A percentile compares a stretch with the other conserved stretches of the same genome.
Evolutionary conservation across 2,329 filamentous ascomycete species (phyloP).

Genomic region (Xylariaceae sp.): DNA sequence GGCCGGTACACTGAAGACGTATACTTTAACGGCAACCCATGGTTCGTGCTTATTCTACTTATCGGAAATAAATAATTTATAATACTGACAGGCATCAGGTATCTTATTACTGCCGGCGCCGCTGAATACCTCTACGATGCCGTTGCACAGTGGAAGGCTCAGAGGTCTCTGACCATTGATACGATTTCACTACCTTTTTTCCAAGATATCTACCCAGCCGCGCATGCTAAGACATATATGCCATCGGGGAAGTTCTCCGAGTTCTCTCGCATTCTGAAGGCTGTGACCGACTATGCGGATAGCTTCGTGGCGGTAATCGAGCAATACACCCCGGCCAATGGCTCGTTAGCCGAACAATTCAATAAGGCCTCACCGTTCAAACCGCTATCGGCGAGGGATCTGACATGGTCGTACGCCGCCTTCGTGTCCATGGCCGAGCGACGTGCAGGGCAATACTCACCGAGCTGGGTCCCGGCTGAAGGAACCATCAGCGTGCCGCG

Average conservation of each 20-base stretch:
- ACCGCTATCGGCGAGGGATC: slow-evolving; percentile 53
- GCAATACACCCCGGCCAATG: slow-evolving; percentile 54
- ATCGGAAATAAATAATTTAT: background rate
- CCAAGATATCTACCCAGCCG: slow-evolving; percentile 55
- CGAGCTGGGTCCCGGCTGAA: slow-evolving; percentile 36
- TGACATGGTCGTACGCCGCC: slow-evolving; percentile 77
- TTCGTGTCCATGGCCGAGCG: slow-evolving; percentile 54
- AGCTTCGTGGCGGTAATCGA: slow-evolving; percentile 56
- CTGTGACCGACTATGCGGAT: slow-evolving; percentile 60
- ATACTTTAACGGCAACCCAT: slow-evolving; percentile 63
- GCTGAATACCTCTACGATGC: slow-evolving; percentile 65
- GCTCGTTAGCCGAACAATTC: slow-evolving; percentile 57
- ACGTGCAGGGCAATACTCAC: slow-evolving; percentile 43
- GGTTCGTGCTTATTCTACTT: slow-evolving; percentile 39
- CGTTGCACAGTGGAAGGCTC: slow-evolving; percentile 57
- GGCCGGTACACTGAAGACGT: slow-evolving; percentile 58
- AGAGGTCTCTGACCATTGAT: slow-evolving; percentile 55
- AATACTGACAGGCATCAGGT: slow-evolving; percentile 33
- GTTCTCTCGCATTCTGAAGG: slow-evolving; percentile 51
- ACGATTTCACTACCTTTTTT: slow-evolving; percentile 62
- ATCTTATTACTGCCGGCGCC: slow-evolving; percentile 60
- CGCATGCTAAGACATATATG: slow-evolving; percentile 54
- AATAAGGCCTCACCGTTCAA: slow-evolving; percentile 44
- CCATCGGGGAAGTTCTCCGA: slow-evolving; percentile 40
- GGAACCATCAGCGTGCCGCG: slow-evolving; percentile 34